Conservation (phyloP, 2,329 filamentous ascomycete genomes). For the Calonectria fujianensis region DNA sequence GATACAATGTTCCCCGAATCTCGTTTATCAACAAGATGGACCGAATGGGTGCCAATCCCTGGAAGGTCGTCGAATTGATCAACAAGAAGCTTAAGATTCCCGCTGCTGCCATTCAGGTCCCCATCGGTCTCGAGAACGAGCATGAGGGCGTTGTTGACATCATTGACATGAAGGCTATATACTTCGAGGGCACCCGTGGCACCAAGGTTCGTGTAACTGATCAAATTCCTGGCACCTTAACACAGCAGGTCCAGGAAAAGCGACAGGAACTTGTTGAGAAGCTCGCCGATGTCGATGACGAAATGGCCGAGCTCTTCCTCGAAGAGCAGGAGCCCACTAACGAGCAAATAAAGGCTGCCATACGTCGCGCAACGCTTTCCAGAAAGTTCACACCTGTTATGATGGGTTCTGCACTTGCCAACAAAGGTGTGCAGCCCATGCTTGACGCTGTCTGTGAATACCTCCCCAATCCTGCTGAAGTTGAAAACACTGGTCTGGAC, state of each 20-base stretch:
- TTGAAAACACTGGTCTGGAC: constrained; percentile 93
- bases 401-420: constrained; percentile 96
- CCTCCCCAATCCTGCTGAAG: constrained; percentile 92
- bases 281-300: constrained; percentile 96
- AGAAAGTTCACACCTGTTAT: constrained; percentile 95
- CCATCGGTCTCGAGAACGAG: constrained; percentile 93
- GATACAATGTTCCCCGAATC: constrained; percentile 96
- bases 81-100: constrained; percentile 95
- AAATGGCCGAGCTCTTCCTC: constrained; percentile 96
- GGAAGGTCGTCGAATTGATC: constrained; percentile 98
- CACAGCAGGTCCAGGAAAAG: constrained; percentile 86
- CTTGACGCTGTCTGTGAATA: constrained; percentile 97
- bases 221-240: constrained; percentile 87
- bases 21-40: constrained; percentile 99
- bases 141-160: constrained; percentile 96
- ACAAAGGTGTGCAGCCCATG: constrained; percentile 97
- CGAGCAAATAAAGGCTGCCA: constrained; percentile 92
- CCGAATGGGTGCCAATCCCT: constrained; percentile 97
- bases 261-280: constrained; percentile 92
- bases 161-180: constrained; percentile 93
- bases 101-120: constrained; percentile 94
- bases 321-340: constrained; percentile 88
- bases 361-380: constrained; percentile 90
- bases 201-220: constrained; percentile 85
- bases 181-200: constrained; percentile 90